Evolutionary conservation across 169 alveolate genomes (phyloP).

Genomic region (Cryptosporidium canis): DNA sequence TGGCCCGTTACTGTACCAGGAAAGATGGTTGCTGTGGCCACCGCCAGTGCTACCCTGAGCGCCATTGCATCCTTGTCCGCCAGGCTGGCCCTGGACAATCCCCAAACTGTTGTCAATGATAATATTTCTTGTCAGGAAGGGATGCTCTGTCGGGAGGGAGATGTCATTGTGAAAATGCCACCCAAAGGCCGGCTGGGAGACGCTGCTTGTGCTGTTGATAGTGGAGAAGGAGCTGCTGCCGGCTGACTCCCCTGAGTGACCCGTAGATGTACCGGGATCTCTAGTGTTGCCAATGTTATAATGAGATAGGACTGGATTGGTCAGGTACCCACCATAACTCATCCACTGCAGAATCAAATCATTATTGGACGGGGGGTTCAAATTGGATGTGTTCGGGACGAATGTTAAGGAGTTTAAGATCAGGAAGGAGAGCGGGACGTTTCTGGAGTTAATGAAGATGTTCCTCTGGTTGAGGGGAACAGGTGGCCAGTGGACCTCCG

Average conservation of each 20-base stretch:
- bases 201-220: neutral
- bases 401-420: constrained; percentile 47
- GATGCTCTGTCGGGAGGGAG: constrained; percentile 61
- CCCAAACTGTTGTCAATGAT: constrained; percentile 37
- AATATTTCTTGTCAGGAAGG: constrained; percentile 60
- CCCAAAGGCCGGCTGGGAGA: constrained; percentile 50
- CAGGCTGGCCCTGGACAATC: neutral
- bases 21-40: neutral
- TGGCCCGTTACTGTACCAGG: constrained; percentile 70
- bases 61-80: neutral
- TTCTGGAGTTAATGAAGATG: constrained; percentile 44
- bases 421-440: constrained; percentile 53
- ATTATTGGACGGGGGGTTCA: constrained; percentile 56
- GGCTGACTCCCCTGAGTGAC: neutral
- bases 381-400: constrained; percentile 53
- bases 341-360: constrained; percentile 65
- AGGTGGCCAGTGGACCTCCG: constrained; percentile 61
- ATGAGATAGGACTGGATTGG: constrained; percentile 38
- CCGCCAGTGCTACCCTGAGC: neutral
- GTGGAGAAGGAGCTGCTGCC: neutral
- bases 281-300: constrained; percentile 23
- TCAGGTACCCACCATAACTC: constrained; percentile 61
- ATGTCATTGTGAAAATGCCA: constrained; percentile 57
- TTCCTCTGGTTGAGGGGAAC: constrained; percentile 57
- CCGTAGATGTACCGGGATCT: neutral